Conservation (phyloP, 345 rosid species). For the Moricandia moricandioides region DNA sequence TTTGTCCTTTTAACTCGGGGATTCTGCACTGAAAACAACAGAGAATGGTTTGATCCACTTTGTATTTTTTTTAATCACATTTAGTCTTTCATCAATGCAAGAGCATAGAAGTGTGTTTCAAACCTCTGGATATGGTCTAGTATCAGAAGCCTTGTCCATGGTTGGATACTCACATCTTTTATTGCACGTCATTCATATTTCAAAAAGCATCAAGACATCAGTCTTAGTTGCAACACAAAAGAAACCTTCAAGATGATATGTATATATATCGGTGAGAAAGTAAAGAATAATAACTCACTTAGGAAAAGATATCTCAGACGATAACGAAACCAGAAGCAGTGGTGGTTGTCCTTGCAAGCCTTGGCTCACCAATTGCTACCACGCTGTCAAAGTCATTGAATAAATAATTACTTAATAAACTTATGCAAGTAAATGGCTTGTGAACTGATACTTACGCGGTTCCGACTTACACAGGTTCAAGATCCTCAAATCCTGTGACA, state of each 20-base stretch:
- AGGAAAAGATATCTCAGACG: constrained; percentile 63
- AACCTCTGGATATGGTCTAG: constrained; percentile 77
- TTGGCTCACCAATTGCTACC: constrained; percentile 74
- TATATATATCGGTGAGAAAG: not conserved
- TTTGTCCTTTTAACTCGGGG: constrained; percentile 51
- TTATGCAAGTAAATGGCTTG: not conserved
- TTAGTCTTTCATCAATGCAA: not conserved
- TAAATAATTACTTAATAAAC: not conserved
- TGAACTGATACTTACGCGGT: not conserved
- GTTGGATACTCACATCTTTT: constrained; percentile 84
- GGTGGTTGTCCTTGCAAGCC: constrained; percentile 69
- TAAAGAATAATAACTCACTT: constrained; percentile 44
- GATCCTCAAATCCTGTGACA: not conserved
- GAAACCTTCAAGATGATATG: not conserved
- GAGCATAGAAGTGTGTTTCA: not conserved
- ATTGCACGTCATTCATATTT: constrained; percentile 54
- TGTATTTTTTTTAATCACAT: not conserved
- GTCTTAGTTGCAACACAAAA: not conserved
- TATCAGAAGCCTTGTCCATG: constrained; percentile 87
- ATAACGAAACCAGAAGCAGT: constrained; percentile 70
- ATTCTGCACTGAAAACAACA: constrained; percentile 28
- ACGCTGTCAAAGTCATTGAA: constrained; percentile 43
- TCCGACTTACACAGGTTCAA: not conserved
- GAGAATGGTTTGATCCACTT: not conserved
- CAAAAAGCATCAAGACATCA: not conserved